These are phyloP conservation scores for Mycena albidolilacea DNA, from an alignment of 768 basidiomycete species.

Conservation along the genomic window DNA sequence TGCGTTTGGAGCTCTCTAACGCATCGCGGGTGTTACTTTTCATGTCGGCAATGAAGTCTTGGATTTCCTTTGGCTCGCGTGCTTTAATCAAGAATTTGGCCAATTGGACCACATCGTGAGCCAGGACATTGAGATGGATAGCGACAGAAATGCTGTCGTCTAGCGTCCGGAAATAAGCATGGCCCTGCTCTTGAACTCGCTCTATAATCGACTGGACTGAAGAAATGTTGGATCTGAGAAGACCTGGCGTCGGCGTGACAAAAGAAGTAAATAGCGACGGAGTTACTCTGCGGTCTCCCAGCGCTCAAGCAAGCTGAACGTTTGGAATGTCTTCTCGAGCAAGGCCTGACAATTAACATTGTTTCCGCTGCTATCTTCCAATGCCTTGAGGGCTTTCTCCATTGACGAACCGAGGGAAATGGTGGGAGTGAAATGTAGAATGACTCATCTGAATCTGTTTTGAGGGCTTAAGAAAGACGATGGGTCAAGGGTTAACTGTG, in stretches of 20 bases:
- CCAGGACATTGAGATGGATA: constrained; percentile 5
- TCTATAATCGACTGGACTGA: constrained; percentile 36
- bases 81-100: not conserved
- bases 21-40: not conserved
- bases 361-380: constrained; percentile 22
- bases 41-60: constrained; percentile 28
- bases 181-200: constrained; percentile 29
- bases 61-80: constrained; percentile 16
- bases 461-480: not conserved
- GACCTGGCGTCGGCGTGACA: not conserved
- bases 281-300: constrained; percentile 31
- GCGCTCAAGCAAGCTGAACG: constrained; percentile 29
- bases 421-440: not conserved
- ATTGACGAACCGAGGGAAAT: constrained; percentile 9
- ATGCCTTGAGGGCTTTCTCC: constrained; percentile 25
- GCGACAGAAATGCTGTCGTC: constrained; percentile 29
- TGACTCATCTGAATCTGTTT: not conserved
- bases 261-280: not conserved
- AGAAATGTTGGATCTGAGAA: constrained; percentile 33
- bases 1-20: constrained; percentile 13
- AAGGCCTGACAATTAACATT: constrained; percentile 18
- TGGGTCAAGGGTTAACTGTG: constrained; percentile 9
- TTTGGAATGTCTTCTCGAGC: constrained; percentile 4
- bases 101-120: constrained; percentile 15
- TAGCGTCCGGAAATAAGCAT: constrained; percentile 36